Base-by-base conservation (phyloP, 2,329 filamentous ascomycete species). In the Nothopassalora personata region DNA sequence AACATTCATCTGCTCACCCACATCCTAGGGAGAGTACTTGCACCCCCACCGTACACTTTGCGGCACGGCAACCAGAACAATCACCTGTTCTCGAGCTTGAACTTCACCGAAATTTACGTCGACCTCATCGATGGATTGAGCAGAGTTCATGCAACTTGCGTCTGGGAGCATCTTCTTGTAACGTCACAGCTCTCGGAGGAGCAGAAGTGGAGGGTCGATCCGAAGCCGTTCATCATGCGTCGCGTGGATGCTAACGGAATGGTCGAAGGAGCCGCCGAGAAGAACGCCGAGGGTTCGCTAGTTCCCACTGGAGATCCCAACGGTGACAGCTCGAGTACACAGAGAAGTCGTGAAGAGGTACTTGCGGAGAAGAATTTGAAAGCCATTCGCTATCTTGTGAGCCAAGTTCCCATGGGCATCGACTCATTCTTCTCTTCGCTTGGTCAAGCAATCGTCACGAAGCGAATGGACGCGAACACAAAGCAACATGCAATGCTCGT, bases 361-460 rank as follows among this genome's bases (percentile, higher is more conserved):
- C 65, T 68, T 33, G 74, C 73, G 9, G 86, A 87, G 72, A 85
- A 88, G 71, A 99, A 97, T 72, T 91, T 88, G 45, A 85, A 88
- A 70, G 87, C 84, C 11, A 80, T 97, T 48, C 84, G 88, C 39
- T 87, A 86, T 65, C 79, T 97, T 10, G 80, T 97, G 11, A 87
- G 88, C 67, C 87, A 90, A 34, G 83, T 95, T 66, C 86, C 92
- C 23, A 86, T 86, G 8, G 87, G 87, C 3, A 88, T 92, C n/a
- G 88, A 90, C 18, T 87, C 89, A 0, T 89, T 97, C 66, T 88
- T 96, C 70, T 90, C 96, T 69, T 87, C 86, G 1, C 78, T 97
- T 47, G 93, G 93, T 11, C 94, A 91, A 72, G 84, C 88, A 15
- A 78, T 97, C 23, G 80, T 96, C 4, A 85, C 86, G 47, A 88